Conservation (phyloP, 345 rosid species). For the Sapria himalayana region DNA sequence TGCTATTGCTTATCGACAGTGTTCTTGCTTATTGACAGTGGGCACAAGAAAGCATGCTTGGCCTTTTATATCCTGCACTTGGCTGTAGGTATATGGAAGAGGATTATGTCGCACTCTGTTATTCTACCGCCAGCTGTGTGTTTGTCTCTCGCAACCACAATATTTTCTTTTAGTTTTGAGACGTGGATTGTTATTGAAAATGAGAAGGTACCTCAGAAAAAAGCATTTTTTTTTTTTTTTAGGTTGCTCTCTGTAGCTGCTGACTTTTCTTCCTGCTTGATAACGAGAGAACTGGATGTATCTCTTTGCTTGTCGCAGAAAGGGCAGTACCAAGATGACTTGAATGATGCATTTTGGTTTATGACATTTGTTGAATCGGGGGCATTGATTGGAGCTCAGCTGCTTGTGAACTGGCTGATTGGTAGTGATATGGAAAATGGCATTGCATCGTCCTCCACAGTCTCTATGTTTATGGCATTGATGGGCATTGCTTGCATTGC, state of each 20-base stretch:
- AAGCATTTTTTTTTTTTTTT: neutral
- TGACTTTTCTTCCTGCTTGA: neutral
- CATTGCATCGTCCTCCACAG: constrained; percentile 22
- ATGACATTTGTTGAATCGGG: constrained; percentile 75
- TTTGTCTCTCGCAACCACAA: constrained; percentile 45
- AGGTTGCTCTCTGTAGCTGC: neutral
- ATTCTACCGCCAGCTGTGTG: constrained; percentile 38
- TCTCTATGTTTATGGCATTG: constrained; percentile 26
- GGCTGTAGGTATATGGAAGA: constrained; percentile 58
- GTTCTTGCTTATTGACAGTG: constrained; percentile 20
- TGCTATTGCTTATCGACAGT: neutral
- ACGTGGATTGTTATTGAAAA: constrained; percentile 67
- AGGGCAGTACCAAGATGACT: constrained; percentile 54
- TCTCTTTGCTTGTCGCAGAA: constrained; percentile 28
- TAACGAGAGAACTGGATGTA: neutral
- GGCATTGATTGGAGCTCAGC: constrained; percentile 54
- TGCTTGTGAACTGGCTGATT: constrained; percentile 49
- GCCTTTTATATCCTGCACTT: constrained; percentile 53
- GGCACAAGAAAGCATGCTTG: constrained; percentile 55
- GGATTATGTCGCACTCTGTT: constrained; percentile 28
- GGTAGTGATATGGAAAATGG: constrained; percentile 22
- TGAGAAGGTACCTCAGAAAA: constrained; percentile 39
- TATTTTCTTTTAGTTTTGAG: constrained; percentile 64
- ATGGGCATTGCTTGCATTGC: constrained; percentile 26
- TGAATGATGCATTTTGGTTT: constrained; percentile 76